These are phyloP conservation scores for Sporothrix luriei DNA, from an alignment of 2,329 filamentous ascomycete genomes.

Conservation along the genomic window DNA sequence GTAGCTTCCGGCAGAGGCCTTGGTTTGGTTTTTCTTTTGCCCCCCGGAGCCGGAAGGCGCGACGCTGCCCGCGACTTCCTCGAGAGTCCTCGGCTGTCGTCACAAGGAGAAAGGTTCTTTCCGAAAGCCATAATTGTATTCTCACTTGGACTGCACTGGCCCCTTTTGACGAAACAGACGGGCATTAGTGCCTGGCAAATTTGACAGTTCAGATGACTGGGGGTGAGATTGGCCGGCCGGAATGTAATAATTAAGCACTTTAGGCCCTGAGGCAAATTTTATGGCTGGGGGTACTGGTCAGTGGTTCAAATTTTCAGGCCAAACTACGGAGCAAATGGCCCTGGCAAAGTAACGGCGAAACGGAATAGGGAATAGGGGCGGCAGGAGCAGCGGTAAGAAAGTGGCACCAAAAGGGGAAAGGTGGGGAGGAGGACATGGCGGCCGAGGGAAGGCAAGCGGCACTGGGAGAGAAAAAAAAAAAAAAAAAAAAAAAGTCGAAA, in stretches of 20 bases:
- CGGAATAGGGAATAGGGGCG: constrained; percentile 18
- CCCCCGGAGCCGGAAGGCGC: neutral
- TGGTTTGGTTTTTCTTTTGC: neutral
- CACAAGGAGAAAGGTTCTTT: neutral
- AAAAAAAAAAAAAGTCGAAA: constrained; percentile 5
- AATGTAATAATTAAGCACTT: neutral
- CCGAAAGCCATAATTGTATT: neutral
- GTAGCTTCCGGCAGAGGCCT: constrained; percentile 1
- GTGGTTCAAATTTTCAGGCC: constrained; percentile 17
- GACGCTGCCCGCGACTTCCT: neutral
- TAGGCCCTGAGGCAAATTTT: constrained; percentile 7
- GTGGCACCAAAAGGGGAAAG: neutral
- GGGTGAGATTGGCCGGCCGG: neutral
- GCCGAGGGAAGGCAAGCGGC: constrained; percentile 2
- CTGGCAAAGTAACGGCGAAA: constrained; percentile 2
- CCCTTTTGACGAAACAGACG: neutral
- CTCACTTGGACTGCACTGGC: neutral
- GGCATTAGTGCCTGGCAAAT: constrained; percentile 6
- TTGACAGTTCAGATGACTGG: constrained; percentile 5
- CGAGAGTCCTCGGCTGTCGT: neutral
- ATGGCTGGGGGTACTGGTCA: neutral
- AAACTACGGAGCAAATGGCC: constrained; percentile 3
- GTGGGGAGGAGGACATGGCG: neutral
- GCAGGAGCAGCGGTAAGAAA: constrained; percentile 5
- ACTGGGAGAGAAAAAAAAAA: neutral